Evolutionary conservation across 306 rosid genomes (phyloP).

Genomic region (Prunus davidiana): DNA sequence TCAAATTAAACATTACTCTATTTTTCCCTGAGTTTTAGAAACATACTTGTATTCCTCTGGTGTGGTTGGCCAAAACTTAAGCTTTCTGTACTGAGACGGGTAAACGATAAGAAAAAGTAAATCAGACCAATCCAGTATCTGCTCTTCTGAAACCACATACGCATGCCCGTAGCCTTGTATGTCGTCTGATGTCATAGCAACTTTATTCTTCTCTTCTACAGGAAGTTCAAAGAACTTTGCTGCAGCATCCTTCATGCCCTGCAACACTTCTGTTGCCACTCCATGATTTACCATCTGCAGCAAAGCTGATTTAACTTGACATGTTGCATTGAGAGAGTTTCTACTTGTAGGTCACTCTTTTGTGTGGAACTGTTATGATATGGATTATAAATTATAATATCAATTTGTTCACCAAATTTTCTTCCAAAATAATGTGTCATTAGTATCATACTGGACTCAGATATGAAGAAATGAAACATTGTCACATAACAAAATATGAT

Average conservation of each 20-base stretch:
- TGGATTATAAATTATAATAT: neutral
- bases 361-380: neutral
- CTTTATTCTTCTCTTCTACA: conserved; percentile 28
- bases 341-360: no score
- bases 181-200: conserved; percentile 23
- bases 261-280: conserved; percentile 14
- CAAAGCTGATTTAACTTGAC: neutral
- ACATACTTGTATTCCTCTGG: conserved; percentile 26
- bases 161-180: conserved; percentile 29
- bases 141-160: conserved; percentile 24
- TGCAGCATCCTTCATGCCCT: conserved; percentile 11
- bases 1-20: neutral
- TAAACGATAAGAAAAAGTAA: neutral
- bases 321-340: no score
- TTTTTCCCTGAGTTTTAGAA: neutral
- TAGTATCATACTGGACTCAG: neutral
- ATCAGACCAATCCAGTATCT: conserved; percentile 38
- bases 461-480: neutral
- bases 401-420: neutral
- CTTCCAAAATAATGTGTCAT: no score
- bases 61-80: conserved; percentile 30
- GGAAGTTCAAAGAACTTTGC: conserved; percentile 22
- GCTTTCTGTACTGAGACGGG: conserved; percentile 22
- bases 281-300: conserved; percentile 29
- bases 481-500: neutral